Conservation (phyloP, 176 grass and related monocot species). For the Thinopyrum elongatum region DNA sequence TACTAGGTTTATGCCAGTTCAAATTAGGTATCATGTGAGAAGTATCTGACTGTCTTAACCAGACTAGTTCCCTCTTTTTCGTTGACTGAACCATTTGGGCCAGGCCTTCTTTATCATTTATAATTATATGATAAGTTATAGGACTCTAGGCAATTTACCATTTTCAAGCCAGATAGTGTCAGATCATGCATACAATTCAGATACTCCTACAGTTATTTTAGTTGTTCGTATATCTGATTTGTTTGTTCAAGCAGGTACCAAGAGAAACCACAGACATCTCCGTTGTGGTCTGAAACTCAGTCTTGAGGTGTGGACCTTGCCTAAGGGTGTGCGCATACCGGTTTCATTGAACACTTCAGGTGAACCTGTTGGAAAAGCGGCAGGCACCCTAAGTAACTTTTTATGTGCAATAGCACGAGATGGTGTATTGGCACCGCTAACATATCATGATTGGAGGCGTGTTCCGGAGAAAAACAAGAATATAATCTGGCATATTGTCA, state of each 20-base stretch:
- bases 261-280: background rate
- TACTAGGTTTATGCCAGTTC: slow-evolving; percentile 1
- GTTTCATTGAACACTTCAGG: slow-evolving; percentile 42
- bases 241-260: slow-evolving; percentile 14
- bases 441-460: slow-evolving; percentile 28
- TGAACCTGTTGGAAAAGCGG: slow-evolving; percentile 40
- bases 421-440: slow-evolving; percentile 45
- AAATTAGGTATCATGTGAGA: background rate
- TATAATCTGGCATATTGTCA: slow-evolving; percentile 37
- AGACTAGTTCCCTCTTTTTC: background rate
- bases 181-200: slow-evolving; percentile 17
- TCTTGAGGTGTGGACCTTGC: slow-evolving; percentile 48
- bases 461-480: slow-evolving; percentile 53
- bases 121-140: slow-evolving; percentile 9
- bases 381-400: slow-evolving; percentile 36
- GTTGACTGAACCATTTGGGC: slow-evolving; percentile 9
- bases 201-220: background rate
- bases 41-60: background rate
- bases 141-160: background rate
- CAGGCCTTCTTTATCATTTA: background rate
- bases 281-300: slow-evolving; percentile 37
- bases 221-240: slow-evolving; percentile 14
- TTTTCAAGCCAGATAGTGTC: background rate
- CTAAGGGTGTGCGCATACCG: slow-evolving; percentile 36
- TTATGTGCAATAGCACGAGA: slow-evolving; percentile 45